A percentile compares a stretch with the other conserved stretches of the same genome.
Evolutionary conservation across 257 asterid genomes (phyloP).

Genomic region (Solanum tarapatanum): DNA sequence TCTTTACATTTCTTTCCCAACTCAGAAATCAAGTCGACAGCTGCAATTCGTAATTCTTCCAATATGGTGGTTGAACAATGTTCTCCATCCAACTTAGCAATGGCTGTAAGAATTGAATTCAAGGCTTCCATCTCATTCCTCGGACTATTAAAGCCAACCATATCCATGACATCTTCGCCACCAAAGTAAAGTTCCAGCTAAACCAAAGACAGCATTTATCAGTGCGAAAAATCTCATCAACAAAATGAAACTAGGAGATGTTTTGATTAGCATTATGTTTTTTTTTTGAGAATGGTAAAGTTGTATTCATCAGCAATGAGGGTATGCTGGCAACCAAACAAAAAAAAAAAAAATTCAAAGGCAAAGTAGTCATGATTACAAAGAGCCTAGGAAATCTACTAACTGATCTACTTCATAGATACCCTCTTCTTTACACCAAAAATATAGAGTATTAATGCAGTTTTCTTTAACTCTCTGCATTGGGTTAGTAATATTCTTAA

Average conservation of each 20-base stretch:
- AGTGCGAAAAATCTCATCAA: neutral
- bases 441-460: too few relatives aligned
- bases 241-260: neutral
- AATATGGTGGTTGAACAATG: constrained; percentile 5
- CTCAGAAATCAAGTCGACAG: constrained; percentile 34
- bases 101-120: constrained; percentile 39
- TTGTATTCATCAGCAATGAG: too few relatives aligned
- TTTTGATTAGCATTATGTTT: neutral
- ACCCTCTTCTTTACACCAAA: too few relatives aligned
- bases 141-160: constrained; percentile 38
- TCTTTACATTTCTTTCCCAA: constrained; percentile 35
- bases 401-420: too few relatives aligned
- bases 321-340: too few relatives aligned
- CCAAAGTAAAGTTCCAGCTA: constrained; percentile 79
- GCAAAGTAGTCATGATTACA: too few relatives aligned
- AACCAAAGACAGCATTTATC: constrained; percentile 8
- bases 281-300: too few relatives aligned
- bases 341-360: too few relatives aligned
- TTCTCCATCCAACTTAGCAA: constrained; percentile 27
- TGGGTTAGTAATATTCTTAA: too few relatives aligned
- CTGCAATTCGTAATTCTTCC: constrained; percentile 26
- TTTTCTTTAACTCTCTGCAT: too few relatives aligned
- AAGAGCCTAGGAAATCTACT: too few relatives aligned
- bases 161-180: constrained; percentile 26
- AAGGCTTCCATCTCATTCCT: constrained; percentile 85